Evolutionary conservation across 2,329 filamentous ascomycete species (phyloP).

Genomic region (Pseudogymnoascus sp.): DNA sequence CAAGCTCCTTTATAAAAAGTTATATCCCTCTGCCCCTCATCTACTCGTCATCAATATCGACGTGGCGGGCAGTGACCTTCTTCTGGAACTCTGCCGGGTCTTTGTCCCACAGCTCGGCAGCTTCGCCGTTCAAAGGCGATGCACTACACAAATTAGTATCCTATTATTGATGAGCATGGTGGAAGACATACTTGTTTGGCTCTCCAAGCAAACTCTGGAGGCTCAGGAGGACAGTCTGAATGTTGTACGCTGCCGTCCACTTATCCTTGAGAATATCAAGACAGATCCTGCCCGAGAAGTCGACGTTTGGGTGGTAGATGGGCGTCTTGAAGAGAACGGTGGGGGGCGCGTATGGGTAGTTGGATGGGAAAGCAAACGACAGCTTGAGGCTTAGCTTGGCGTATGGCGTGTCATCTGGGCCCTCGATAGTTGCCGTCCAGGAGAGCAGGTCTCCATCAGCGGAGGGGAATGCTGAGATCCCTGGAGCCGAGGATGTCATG

Average conservation of each 20-base stretch:
- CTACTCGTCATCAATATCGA: constrained; percentile 58
- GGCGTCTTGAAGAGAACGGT: constrained; percentile 96
- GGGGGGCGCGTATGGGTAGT: constrained; percentile 88
- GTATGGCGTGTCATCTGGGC: constrained; percentile 88
- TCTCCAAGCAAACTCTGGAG: constrained; percentile 92
- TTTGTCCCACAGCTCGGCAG: constrained; percentile 91
- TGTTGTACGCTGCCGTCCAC: constrained; percentile 97
- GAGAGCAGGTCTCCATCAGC: constrained; percentile 82
- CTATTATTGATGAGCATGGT: not conserved
- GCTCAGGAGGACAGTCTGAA: constrained; percentile 85
- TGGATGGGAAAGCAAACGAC: constrained; percentile 79
- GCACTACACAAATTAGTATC: constrained; percentile 49
- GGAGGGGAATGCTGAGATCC: constrained; percentile 90
- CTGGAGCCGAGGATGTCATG: constrained; percentile 90
- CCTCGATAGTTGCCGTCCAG: constrained; percentile 91
- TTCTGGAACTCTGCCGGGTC: constrained; percentile 81
- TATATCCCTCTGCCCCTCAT: not conserved
- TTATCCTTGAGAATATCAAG: constrained; percentile 98
- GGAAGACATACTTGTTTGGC: constrained; percentile 83
- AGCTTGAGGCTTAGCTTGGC: constrained; percentile 85
- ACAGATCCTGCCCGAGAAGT: constrained; percentile 95
- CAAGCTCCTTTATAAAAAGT: constrained; percentile 15
- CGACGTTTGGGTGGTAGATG: constrained; percentile 98
- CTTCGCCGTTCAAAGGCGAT: constrained; percentile 91
- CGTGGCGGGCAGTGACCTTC: constrained; percentile 57